Base-by-base conservation (phyloP, 371 early-diverging fungal genomes). In the Apophysomyces elegans region DNA sequence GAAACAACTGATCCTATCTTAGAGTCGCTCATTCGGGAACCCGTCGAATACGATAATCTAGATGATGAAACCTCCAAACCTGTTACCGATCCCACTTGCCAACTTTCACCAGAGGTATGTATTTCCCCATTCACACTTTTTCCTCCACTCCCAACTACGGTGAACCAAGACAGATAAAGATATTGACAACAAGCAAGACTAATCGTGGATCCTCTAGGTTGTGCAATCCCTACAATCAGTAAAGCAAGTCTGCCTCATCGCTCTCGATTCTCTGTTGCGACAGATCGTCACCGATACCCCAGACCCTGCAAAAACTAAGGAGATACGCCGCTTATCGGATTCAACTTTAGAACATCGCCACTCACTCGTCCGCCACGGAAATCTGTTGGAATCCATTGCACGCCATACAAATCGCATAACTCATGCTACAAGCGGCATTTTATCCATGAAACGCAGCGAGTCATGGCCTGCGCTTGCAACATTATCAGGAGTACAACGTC, bases 181-280 rank as follows among this genome's bases (percentile, higher is more conserved):
- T 26, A 3, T 26, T 3, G 32, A 26, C 32, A 26, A 26, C 32
- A 26, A 26, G 32, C 32, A 26, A 0, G 32, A 26, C 3, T 26
- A 26, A 26, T 26, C 32, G 3, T 26, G 32, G 32, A 26, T 26
- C 35, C 69, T 62, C 39, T 1, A 75, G 69, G 72, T 80, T 1
- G 50, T 70, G 21, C 63, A 71, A 35, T 76, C 77, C 4, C 58
- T 81, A 16, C 68, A 76, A 32, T 74, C 81, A 21, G 74, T 76
- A 7, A 81, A 78, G 56, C 64, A 75, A 21, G 72, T 70, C 8
- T 74, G 74, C 21, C 66, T 81, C 16, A 50, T 61, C 9, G 78
- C 76, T 9, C 67, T 81, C 12, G 77, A 78, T 71, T 41, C 72
- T 13, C 58, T 78, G 4, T 47, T 81, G n/a, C 50, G 71, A 4